Conservation (phyloP, 305 asterid genomes). For the Ajuga reptans region DNA sequence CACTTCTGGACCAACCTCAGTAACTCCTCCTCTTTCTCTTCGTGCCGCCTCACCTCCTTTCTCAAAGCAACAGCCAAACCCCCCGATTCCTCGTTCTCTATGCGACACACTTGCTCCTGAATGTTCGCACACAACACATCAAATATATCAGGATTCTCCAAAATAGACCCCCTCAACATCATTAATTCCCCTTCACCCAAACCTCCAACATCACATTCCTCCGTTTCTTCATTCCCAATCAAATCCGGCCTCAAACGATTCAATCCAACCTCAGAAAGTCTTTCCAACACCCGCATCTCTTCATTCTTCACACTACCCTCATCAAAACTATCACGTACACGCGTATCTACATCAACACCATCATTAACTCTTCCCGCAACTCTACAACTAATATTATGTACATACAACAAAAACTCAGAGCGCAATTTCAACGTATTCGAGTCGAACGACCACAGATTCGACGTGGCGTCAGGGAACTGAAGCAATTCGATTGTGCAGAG, state of each 20-base stretch:
- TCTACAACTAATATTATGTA: conserved; percentile 40
- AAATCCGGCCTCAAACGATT: conserved; percentile 66
- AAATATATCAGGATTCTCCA: conserved; percentile 56
- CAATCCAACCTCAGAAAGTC: conserved; percentile 47
- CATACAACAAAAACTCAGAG: conserved; percentile 66
- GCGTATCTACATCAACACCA: conserved; percentile 28
- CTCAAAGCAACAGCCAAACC: conserved; percentile 59
- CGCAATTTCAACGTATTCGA: conserved; percentile 53
- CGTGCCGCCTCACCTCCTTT: conserved; percentile 33
- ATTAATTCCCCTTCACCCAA: conserved; percentile 52
- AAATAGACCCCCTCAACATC: conserved; percentile 46
- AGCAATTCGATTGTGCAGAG: conserved; percentile 70
- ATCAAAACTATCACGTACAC: conserved; percentile 22
- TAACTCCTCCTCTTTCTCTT: conserved; percentile 42
- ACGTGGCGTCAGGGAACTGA: conserved; percentile 63
- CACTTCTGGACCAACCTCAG: conserved; percentile 58
- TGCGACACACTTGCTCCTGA: conserved; percentile 49
- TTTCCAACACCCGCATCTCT: conserved; percentile 47
- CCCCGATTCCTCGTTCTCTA: conserved; percentile 44
- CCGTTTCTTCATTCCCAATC: conserved; percentile 28
- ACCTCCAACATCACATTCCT: conserved; percentile 19
- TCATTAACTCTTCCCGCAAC: conserved; percentile 32
- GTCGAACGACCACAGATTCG: conserved; percentile 68
- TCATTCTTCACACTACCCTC: conserved; percentile 26
- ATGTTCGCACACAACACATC: conserved; percentile 69